Evolutionary conservation across 352 stramenopile genomes (phyloP).

Genomic region (Peronospora belbahrii): DNA sequence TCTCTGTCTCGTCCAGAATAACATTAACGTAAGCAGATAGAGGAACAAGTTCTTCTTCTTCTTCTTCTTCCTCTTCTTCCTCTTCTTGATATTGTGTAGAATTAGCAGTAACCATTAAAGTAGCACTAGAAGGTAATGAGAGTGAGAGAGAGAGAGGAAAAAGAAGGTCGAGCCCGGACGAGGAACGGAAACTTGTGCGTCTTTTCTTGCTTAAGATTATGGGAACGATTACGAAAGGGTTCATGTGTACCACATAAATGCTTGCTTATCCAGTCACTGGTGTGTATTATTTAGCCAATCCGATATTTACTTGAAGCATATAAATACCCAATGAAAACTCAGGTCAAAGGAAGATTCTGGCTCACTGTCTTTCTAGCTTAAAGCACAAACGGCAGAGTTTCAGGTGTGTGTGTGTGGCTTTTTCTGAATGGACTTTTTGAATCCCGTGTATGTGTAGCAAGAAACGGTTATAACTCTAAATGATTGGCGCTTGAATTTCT

Average conservation of each 20-base stretch:
- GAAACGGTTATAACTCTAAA: neutral
- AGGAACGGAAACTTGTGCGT: neutral
- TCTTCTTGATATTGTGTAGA: no score
- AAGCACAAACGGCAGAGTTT: slow-evolving; percentile 15
- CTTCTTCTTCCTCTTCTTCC: no score
- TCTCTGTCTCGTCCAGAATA: slow-evolving; percentile 14
- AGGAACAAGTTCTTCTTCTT: neutral
- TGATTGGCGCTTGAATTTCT: no score
- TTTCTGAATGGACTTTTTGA: no score
- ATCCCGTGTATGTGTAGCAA: no score
- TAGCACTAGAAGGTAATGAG: no score
- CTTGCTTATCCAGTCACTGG: slow-evolving; percentile 12
- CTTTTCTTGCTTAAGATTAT: slow-evolving; percentile 16
- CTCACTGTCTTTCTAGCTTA: no score
- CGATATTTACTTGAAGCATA: neutral
- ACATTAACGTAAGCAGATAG: no score
- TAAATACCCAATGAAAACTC: slow-evolving; percentile 11
- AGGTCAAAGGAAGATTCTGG: slow-evolving; percentile 16
- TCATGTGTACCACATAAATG: slow-evolving; percentile 1
- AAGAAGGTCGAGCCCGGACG: no score
- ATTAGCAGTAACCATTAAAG: no score
- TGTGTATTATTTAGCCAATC: slow-evolving; percentile 6
- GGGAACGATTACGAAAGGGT: slow-evolving; percentile 2
- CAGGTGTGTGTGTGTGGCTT: slow-evolving; percentile 11
- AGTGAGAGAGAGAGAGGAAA: no score